Evolutionary conservation across 176 grass and related monocot species (phyloP), one percentile per base, ranked within the genome.

Genomic region (Oryza coarctata): DNA sequence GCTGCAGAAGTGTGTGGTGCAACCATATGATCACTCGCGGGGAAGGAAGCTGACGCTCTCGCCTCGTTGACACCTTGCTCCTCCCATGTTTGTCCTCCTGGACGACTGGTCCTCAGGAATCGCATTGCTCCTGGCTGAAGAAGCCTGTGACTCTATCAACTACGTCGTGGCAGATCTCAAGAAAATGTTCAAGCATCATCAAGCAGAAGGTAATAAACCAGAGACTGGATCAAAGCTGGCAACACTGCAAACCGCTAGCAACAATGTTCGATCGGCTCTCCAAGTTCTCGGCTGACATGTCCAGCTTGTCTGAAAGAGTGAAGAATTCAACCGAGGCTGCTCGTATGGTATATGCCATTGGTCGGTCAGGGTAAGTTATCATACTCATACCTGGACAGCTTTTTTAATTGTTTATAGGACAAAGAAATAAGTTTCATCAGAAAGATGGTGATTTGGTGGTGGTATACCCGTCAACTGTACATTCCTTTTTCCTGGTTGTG

Each of bases 51-150:
- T 73, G 22, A 75, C 33, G 8, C 83, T 91, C 79, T 91, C 89
- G 0, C 92, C 92, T 73, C 83, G 84, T 23, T 35, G 69, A 13
- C 84, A 89, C 49, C 86, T 84, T 28, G 77, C 89, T 34, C 92
- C 92, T 23, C 89, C 89, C 9, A 86, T 94, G 60, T 94, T 91
- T 76, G 86, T 94, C 15, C 45, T 94, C 2, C 80, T 91, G 58
- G 80, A 63, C 22, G 89, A 87, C 65, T 89, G 77, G 89, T 86
- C 77, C 0, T 28, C 62, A 33, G 80, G 86, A 32, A 76, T 86
- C 22, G 30, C 65, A 9, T 74, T 30, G 6, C 69, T 83, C 14
- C 66, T 75, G 26, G 79, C 83, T 20, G 72, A 87, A 80, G 92
- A 94, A 73, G 31, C 81, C 17, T 36, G 45, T 3, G 67, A 80